phyloP scores from a whole-genome alignment of 2,329 filamentous ascomycete species.

The Penicillium sp. region DNA sequence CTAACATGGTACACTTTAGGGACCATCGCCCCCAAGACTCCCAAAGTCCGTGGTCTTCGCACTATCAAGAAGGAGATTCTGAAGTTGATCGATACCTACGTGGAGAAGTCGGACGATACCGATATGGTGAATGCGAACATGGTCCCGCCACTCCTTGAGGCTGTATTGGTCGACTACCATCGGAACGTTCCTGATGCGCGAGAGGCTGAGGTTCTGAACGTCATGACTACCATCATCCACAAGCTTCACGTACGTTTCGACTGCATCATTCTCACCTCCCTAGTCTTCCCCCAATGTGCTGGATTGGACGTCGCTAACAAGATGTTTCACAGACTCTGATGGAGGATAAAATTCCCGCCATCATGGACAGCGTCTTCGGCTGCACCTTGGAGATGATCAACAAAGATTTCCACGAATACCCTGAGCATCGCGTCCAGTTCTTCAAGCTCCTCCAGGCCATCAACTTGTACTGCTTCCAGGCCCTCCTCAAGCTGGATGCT shows the following conservation, averaged over 20 bases:
- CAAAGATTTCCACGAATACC: conserved; percentile 99
- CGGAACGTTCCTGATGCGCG: conserved; percentile 94
- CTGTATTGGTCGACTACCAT: conserved; percentile 93
- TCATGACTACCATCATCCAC: conserved; percentile 96
- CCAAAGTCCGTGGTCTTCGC: conserved; percentile 88
- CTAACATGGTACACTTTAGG: conserved; percentile 52
- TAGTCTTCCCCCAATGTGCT: not conserved
- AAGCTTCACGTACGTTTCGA: conserved; percentile 81
- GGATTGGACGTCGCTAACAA: conserved; percentile 24
- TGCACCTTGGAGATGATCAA: conserved; percentile 99
- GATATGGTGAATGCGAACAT: conserved; percentile 92
- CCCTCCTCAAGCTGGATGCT: conserved; percentile 89
- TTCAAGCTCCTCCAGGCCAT: conserved; percentile 96
- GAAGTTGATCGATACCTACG: conserved; percentile 96
- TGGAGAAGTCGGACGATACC: conserved; percentile 95
- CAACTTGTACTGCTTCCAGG: conserved; percentile 95
- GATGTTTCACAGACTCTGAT: conserved; percentile 70
- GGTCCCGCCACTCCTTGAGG: conserved; percentile 92
- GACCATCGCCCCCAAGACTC: conserved; percentile 94
- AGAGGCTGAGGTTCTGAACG: conserved; percentile 93
- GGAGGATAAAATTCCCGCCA: conserved; percentile 96
- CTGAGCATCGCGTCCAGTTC: conserved; percentile 98
- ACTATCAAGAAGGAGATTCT: conserved; percentile 99
- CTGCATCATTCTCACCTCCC: conserved; percentile 44
- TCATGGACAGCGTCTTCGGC: conserved; percentile 98